A percentile compares a stretch with the other conserved stretches of the same genome.
Conservation (phyloP, 1,284 basidiomycete genomes). For the Ceratobasidium papillatum region DNA sequence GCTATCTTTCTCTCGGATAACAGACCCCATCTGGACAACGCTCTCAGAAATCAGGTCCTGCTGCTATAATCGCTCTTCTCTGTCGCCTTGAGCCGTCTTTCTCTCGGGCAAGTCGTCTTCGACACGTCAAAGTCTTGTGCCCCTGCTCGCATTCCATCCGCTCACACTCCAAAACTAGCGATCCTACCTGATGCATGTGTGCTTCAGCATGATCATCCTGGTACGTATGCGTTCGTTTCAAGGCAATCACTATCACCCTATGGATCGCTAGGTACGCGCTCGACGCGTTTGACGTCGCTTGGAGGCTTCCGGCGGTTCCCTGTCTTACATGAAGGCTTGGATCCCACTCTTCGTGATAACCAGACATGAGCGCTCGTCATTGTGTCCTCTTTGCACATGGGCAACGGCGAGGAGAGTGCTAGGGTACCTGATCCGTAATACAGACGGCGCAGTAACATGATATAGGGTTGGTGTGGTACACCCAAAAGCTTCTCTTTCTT, state of each 20-base stretch:
- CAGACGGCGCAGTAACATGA: background rate
- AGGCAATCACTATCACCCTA: background rate
- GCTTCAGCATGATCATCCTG: background rate
- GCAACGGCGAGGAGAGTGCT: background rate
- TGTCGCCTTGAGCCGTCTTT: background rate
- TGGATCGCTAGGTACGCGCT: conserved; percentile 17
- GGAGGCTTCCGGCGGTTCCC: conserved; percentile 13
- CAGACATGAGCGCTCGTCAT: background rate
- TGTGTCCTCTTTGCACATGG: conserved; percentile 15
- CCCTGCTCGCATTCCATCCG: background rate
- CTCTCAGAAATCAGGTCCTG: background rate
- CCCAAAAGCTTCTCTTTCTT: conserved; percentile 3
- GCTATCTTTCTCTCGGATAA: background rate
- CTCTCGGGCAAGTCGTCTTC: background rate
- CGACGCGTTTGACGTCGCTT: conserved; percentile 22
- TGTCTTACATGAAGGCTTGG: background rate
- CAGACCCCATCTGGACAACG: background rate
- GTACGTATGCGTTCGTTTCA: background rate
- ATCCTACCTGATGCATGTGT: background rate
- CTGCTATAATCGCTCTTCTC: background rate
- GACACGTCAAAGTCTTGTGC: background rate
- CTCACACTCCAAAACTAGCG: background rate
- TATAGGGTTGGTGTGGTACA: background rate
- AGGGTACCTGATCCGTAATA: conserved; percentile 3
- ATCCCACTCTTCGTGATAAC: background rate